Base-by-base conservation (phyloP, 257 asterid genomes). In the Euphrasia confusa region DNA sequence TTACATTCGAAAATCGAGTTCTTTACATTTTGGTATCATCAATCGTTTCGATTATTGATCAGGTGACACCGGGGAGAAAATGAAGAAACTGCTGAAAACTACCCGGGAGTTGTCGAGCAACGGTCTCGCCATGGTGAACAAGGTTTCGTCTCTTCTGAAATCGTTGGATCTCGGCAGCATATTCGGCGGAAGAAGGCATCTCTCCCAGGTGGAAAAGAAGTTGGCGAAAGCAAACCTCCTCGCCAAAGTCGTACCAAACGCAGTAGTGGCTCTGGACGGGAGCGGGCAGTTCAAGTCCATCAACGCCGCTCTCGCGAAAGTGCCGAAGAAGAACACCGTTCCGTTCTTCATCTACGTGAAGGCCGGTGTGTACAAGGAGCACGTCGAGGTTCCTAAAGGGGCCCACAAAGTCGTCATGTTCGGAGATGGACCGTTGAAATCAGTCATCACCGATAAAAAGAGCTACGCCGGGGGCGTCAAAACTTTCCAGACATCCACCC, bases 211-310 rank as follows among this genome's bases (percentile, higher is more conserved):
- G 3, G 50, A 44, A n/a, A 15, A 44, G 2, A 2, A 11, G 6
- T 44, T 11, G 50, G 4, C 50, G 5, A 44, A 4, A 44, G 15
- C 15, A 44, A 44, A 44, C 50, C 50, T 44, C 50, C 50, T 44
- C 17, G 50, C 50, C 50, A 44, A 37, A 47, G 7, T 14, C 0
- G 4, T 8, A 5, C 53, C 53, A 0, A 47, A 13, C 18, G 53
- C 53, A 0, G 82, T 80, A 60, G 96, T 85, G 67, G 89, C 95
- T 10, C 67, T 39, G 6, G 96, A 88, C 65, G 95, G 95, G 0
- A 76, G 81, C 56, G 95, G 89, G 0, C 64, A 72, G 10, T 84
- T 60, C 47, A 73, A 48, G 74, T 75, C 77, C 14, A 78, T 88
- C 35, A 68, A 37, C 2, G 88, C 63, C 1, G 96, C 96, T 30